Percentiles rank a stretch among this genome's conserved stretches.
These are phyloP conservation scores for Tylopilus rubrobrunneus DNA, from an alignment of 768 basidiomycete genomes.

Conservation along the genomic window DNA sequence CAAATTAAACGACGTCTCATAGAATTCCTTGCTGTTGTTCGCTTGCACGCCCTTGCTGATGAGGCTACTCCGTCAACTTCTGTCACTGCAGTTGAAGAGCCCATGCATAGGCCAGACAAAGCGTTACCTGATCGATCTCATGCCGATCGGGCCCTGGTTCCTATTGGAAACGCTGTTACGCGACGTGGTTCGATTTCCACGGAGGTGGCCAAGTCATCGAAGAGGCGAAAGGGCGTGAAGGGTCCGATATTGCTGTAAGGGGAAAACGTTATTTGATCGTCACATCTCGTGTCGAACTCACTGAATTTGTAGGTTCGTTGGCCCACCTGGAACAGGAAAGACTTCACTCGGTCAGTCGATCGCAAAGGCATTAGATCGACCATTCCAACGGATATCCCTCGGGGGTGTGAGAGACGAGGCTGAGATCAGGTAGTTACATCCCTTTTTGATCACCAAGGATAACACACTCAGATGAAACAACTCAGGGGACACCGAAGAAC, in stretches of 20 bases:
- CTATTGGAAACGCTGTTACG: constrained; percentile 12
- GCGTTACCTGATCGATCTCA: constrained; percentile 19
- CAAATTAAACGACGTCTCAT: constrained; percentile 89
- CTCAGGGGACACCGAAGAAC: constrained; percentile 66
- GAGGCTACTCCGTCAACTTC: constrained; percentile 7
- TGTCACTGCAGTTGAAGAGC: constrained; percentile 1
- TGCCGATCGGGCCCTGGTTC: constrained; percentile 21
- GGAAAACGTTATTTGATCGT: background rate
- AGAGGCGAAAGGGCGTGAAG: constrained; percentile 46
- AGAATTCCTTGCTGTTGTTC: constrained; percentile 87
- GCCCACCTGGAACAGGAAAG: constrained; percentile 89
- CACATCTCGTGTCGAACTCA: background rate
- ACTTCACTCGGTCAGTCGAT: constrained; percentile 89
- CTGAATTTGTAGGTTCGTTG: constrained; percentile 60
- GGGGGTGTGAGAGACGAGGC: constrained; percentile 95
- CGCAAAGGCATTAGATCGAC: constrained; percentile 75
- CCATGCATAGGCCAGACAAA: constrained; percentile 18
- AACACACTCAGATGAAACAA: constrained; percentile 1
- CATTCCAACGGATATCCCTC: constrained; percentile 89
- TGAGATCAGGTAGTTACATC: constrained; percentile 47
- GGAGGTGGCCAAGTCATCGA: constrained; percentile 3
- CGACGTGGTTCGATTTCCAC: constrained; percentile 6
- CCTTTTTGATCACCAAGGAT: constrained; percentile 5
- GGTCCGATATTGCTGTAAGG: constrained; percentile 69
- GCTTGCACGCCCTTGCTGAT: constrained; percentile 41